Evolutionary conservation across 2,329 filamentous ascomycete genomes (phyloP), one percentile per base, ranked within the genome.

Genomic region (Neofusicoccum cordaticola): DNA sequence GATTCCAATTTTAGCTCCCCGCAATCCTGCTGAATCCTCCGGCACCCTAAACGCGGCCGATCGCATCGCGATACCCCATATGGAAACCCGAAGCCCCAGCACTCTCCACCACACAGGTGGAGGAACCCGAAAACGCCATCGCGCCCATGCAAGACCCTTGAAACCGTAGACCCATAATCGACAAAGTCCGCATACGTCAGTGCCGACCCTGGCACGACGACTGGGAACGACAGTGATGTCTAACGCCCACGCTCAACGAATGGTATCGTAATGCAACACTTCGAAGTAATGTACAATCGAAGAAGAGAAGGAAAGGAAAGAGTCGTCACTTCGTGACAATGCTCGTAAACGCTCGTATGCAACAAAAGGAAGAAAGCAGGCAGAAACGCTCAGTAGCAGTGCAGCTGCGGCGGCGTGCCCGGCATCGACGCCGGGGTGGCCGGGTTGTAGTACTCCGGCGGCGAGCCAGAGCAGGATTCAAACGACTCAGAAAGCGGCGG

Each of bases 401-500:
- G 73, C 85, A 78, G 70, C 66, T 83, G 83, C 48, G 89, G 89
- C 47, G 89, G 89, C 50, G 89, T 90, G 52, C 83, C 84, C 37
- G 88, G 88, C 85, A 91, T 88, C n/a, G 88, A 91, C 68, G 90
- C 80, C 66, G 90, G 90, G 62, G 90, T 92, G 48, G 85, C 85
- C 42, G 89, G 89, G 78, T 76, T 80, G 60, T 70, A 69, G 48
- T 66, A 75, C 65, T 81, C 80, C 61, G 77, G 71, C 37, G 79
- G 79, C 57, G 79, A 80, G 62, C 72, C 74, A n/a, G 74, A 71
- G 45, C 70, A 69, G 61, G 88, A 91, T 74, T 90, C 88, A 76
- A 88, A 90, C 34, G 87, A 89, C 75, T 90, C 88, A 72, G 88
- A 90, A 71, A 92, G 85, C 73, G 90, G 88, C 79, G 90, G 90